Conservation (phyloP, 345 rosid genomes). For the Camelina hispida region DNA sequence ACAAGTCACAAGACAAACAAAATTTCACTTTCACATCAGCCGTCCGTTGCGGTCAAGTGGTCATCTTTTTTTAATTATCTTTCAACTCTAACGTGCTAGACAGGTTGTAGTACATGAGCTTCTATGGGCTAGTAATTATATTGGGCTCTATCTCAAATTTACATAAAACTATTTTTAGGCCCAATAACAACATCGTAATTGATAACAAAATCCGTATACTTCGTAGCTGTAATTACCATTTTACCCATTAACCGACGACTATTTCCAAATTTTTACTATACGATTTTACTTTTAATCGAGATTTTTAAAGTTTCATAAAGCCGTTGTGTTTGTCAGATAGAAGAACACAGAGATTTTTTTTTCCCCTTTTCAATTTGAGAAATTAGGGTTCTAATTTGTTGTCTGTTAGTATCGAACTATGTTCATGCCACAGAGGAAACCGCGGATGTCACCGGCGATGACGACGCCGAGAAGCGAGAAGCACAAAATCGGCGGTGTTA, state of each 20-base stretch:
- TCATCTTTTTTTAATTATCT: neutral
- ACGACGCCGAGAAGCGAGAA: constrained; percentile 56
- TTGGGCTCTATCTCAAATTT: neutral
- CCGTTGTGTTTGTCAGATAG: constrained; percentile 32
- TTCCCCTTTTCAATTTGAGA: neutral
- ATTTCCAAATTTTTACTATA: constrained; percentile 1
- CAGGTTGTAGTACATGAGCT: too few species aligned
- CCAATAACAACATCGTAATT: neutral
- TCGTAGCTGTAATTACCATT: neutral
- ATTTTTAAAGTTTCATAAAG: constrained; percentile 27
- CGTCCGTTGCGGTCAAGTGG: constrained; percentile 6
- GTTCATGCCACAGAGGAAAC: constrained; percentile 75
- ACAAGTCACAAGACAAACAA: constrained; percentile 9
- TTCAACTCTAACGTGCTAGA: neutral
- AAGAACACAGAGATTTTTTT: neutral
- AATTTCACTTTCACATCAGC: constrained; percentile 17
- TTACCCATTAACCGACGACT: constrained; percentile 9
- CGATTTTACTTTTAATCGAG: constrained; percentile 13
- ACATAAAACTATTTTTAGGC: constrained; percentile 4
- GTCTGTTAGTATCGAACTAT: constrained; percentile 35
- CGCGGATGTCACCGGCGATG: constrained; percentile 44
- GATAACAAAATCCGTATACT: neutral
- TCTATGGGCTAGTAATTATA: neutral
- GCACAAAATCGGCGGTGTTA: constrained; percentile 33
- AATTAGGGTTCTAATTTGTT: constrained; percentile 31